Conservation (phyloP, 345 rosid genomes). For the Aquilaria sinensis region DNA sequence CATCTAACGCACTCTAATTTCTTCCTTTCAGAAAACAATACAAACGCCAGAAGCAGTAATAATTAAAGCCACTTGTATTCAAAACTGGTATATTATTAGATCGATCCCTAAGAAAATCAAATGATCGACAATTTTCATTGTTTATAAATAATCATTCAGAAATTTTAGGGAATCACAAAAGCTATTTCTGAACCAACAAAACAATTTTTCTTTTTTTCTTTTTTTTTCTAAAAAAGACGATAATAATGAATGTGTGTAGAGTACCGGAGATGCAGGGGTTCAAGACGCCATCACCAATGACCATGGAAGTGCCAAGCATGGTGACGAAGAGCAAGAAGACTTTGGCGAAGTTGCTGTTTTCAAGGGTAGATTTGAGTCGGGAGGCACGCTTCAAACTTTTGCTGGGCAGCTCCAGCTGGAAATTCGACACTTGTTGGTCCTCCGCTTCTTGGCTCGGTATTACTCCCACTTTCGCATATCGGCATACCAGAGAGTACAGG, state of each 20-base stretch:
- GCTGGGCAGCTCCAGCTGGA: slow-evolving; percentile 23
- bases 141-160: too few species aligned
- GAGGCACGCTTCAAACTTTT: slow-evolving; percentile 22
- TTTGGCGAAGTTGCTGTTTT: slow-evolving; percentile 31
- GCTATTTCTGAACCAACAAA: too few species aligned
- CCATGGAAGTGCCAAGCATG: slow-evolving; percentile 55
- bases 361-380: slow-evolving; percentile 21
- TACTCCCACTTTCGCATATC: slow-evolving; percentile 37
- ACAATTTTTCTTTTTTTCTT: too few species aligned
- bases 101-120: too few species aligned
- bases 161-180: too few species aligned
- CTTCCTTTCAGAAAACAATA: too few species aligned
- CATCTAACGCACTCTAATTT: too few species aligned
- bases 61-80: too few species aligned
- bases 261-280: slow-evolving; percentile 54
- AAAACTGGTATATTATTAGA: too few species aligned
- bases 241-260: background rate
- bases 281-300: slow-evolving; percentile 58
- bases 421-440: slow-evolving; percentile 30
- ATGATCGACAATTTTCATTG: too few species aligned
- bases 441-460: slow-evolving; percentile 45
- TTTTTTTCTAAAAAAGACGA: too few species aligned
- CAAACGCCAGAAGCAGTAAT: too few species aligned
- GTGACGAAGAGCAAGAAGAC: slow-evolving; percentile 30
- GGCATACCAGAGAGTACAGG: slow-evolving; percentile 43